Evolutionary conservation across 768 basidiomycete species (phyloP).

Genomic region (Hypholoma fasciculare): DNA sequence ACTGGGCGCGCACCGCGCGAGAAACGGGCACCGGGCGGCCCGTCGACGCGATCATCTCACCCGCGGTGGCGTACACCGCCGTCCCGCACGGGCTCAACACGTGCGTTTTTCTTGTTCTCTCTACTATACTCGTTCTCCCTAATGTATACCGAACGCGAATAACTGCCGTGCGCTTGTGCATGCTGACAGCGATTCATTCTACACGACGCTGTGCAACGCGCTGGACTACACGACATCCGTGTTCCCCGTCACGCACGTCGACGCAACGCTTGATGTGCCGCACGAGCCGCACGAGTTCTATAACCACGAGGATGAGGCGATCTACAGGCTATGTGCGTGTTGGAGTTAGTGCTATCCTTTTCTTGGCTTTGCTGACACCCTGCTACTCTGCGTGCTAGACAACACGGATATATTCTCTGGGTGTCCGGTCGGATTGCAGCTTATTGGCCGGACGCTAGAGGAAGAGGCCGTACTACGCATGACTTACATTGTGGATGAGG

Average conservation of each 20-base stretch:
- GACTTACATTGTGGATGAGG: constrained; percentile 62
- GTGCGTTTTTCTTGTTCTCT: constrained; percentile 27
- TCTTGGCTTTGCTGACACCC: background rate
- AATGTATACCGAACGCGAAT: background rate
- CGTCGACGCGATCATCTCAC: constrained; percentile 71
- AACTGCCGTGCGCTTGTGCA: background rate
- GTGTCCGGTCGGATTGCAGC: constrained; percentile 65
- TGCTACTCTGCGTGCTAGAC: constrained; percentile 35
- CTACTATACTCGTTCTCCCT: background rate
- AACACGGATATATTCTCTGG: constrained; percentile 51
- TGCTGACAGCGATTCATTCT: constrained; percentile 46
- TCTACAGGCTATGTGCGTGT: constrained; percentile 56
- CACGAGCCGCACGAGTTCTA: constrained; percentile 50
- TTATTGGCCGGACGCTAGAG: constrained; percentile 66
- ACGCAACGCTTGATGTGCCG: constrained; percentile 51
- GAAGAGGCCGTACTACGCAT: constrained; percentile 73
- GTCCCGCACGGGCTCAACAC: constrained; percentile 61
- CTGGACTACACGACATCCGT: constrained; percentile 60
- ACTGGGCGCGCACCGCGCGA: constrained; percentile 54
- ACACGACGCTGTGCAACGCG: constrained; percentile 66
- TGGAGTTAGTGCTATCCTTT: background rate
- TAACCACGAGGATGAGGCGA: constrained; percentile 49
- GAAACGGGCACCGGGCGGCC: constrained; percentile 66
- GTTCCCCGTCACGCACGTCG: constrained; percentile 67
- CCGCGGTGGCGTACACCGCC: constrained; percentile 59